These are phyloP conservation scores for Staphylotrichum tortipilum DNA, from an alignment of 495 filamentous ascomycete species.

Conservation along the genomic window DNA sequence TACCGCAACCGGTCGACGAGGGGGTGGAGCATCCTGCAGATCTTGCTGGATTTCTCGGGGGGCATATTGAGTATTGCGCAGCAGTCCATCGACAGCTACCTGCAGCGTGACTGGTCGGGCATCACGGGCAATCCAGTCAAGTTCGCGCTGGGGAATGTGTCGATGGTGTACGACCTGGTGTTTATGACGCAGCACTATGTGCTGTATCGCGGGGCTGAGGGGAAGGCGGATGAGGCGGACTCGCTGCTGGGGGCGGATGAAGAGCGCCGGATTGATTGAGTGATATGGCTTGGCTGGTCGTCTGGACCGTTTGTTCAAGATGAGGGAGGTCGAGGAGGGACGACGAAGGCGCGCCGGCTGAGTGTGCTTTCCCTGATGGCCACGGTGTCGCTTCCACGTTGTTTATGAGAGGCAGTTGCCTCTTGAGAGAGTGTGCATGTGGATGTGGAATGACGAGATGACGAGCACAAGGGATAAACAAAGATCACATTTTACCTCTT, in stretches of 20 bases:
- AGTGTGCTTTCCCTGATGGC: no score
- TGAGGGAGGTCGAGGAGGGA: not conserved
- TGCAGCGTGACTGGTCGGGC: constrained; percentile 82
- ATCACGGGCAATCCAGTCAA: constrained; percentile 89
- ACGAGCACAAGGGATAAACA: no score
- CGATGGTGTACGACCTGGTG: constrained; percentile 74
- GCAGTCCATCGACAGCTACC: constrained; percentile 70
- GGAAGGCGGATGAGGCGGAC: constrained; percentile 27
- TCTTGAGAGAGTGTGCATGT: no score
- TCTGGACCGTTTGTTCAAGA: not conserved
- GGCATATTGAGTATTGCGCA: constrained; percentile 77
- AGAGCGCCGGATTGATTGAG: constrained; percentile 28
- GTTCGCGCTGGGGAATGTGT: constrained; percentile 72
- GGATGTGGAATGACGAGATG: no score
- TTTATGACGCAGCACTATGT: constrained; percentile 86
- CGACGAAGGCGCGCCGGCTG: no score
- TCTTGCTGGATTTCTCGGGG: constrained; percentile 75
- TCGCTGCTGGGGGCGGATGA: constrained; percentile 28
- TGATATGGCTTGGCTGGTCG: not conserved
- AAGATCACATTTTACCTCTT: no score
- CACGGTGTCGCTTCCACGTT: no score
- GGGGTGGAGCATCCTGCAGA: constrained; percentile 81
- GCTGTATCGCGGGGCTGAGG: constrained; percentile 46
- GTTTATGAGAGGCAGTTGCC: no score
- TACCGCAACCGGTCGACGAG: constrained; percentile 70